Evolutionary conservation across 305 asterid species (phyloP).

Genomic region (Striga hermonthica): DNA sequence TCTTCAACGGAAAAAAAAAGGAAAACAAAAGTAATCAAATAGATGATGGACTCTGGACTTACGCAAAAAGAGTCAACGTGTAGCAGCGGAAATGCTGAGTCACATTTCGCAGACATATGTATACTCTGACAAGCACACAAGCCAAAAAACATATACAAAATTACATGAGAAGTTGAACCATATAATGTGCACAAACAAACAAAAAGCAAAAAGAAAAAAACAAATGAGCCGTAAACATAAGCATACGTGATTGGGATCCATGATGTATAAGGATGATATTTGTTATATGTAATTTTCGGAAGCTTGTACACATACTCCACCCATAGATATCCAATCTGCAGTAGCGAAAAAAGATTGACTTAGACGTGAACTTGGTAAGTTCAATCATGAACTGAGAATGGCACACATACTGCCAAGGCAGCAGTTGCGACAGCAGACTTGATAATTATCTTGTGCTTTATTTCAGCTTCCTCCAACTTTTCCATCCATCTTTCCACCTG

Average conservation of each 20-base stretch:
- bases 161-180: constrained; percentile 27
- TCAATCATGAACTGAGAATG: constrained; percentile 28
- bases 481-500: constrained; percentile 96
- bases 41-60: constrained; percentile 36
- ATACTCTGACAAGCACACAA: constrained; percentile 53
- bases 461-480: constrained; percentile 83
- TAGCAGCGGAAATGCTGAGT: constrained; percentile 79
- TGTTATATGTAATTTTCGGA: constrained; percentile 67
- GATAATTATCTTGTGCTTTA: constrained; percentile 59
- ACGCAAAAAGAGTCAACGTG: constrained; percentile 78
- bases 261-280: constrained; percentile 92
- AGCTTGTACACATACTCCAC: constrained; percentile 79
- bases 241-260: constrained; percentile 88
- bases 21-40: too few relatives aligned
- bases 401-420: constrained; percentile 52
- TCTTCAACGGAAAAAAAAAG: constrained; percentile 1
- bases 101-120: constrained; percentile 66
- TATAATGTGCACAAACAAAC: constrained; percentile 8
- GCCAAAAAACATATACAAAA: constrained; percentile 10
- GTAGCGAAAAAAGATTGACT: constrained; percentile 22
- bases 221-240: constrained; percentile 7
- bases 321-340: constrained; percentile 84
- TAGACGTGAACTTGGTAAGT: constrained; percentile 30
- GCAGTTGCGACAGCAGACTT: constrained; percentile 50
- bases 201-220: neutral